Evolutionary conservation across 768 basidiomycete genomes (phyloP), one percentile per base, ranked within the genome.

Genomic region (Tylopilus felleus): DNA sequence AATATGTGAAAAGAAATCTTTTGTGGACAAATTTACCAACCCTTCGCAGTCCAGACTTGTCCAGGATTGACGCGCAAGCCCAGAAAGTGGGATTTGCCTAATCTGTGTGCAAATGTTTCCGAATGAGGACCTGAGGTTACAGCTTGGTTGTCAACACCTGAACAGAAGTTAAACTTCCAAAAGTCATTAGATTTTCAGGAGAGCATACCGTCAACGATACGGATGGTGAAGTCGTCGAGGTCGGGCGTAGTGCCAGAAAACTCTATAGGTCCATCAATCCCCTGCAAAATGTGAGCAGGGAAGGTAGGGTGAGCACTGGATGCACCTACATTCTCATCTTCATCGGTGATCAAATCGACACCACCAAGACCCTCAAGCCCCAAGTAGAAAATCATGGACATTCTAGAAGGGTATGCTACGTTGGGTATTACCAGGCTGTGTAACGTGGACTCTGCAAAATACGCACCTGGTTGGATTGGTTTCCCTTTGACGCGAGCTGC

Each of bases 331-430:
- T 88, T 81, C 56, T 89, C 83, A 47, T 86, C 75, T 62, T 86
- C 84, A 29, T 86, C 84, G 0, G 83, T 88, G 47, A 89, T 86
- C 77, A 97, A 79, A 53, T 89, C 84, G 23, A 98, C 55, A 3
- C 80, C 84, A 14, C 96, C 94, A 1, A 94, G 73, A 0, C 94
- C 95, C 62, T 98, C 93, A 28, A 95, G 71, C 0, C 93, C 93
- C 58, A 88, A 73, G 64, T 98, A 96, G 66, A 93, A 96, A 48
- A 98, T 80, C 2, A 88, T 75, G 2, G 93, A 92, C 28, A 86
- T 80, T 22, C 83, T 78, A 21, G 86, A 86, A 9, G 82, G 76
- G 40, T 74, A 66, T 17, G 59, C 76, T 75, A 47, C 8, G 44
- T 40, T 25, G 40, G 28, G 23, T n/a, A 45, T 63, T 44, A 65